Percentiles rank a stretch among this genome's conserved stretches.
These are phyloP conservation scores for Cokeromyces recurvatus DNA, from an alignment of 371 early-diverging fungal species.

Conservation along the genomic window DNA sequence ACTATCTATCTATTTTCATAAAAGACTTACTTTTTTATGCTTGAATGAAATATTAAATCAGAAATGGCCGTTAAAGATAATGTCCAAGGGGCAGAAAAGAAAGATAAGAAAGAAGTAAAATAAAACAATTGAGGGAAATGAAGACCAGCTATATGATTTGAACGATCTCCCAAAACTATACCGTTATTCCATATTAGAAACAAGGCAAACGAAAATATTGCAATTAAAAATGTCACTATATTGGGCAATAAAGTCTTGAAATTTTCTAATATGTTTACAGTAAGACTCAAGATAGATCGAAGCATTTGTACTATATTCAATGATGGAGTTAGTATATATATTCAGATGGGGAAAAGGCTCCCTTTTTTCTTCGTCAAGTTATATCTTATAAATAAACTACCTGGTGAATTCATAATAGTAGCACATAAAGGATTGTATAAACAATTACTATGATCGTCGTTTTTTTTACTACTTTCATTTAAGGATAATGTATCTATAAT, in stretches of 20 bases:
- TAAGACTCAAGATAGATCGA: slow-evolving; percentile 5
- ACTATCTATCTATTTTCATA: too few species aligned
- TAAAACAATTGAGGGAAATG: slow-evolving; percentile 91
- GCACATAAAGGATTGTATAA: slow-evolving; percentile 17
- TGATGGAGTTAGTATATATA: too few species aligned
- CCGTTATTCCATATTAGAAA: slow-evolving; percentile 82
- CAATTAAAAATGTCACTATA: slow-evolving; percentile 31
- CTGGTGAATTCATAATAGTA: neutral
- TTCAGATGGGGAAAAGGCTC: too few species aligned
- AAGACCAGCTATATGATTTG: slow-evolving; percentile 77
- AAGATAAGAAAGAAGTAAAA: slow-evolving; percentile 64
- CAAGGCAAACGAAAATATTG: slow-evolving; percentile 47
- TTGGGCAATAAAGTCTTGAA: slow-evolving; percentile 11
- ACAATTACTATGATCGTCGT: neutral
- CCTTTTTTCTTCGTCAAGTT: too few species aligned
- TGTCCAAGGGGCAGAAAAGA: slow-evolving; percentile 37
- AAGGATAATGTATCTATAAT: slow-evolving; percentile 21
- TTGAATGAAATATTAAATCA: too few species aligned
- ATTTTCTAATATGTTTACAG: slow-evolving; percentile 6
- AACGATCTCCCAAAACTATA: slow-evolving; percentile 85
- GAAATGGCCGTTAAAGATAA: neutral
- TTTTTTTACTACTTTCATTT: slow-evolving; percentile 2
- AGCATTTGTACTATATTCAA: slow-evolving; percentile 3
- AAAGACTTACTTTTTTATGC: too few species aligned
- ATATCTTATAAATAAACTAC: too few species aligned